Percentiles rank a stretch among this genome's conserved stretches.
These are phyloP conservation scores for Jacaranda mimosifolia DNA, from an alignment of 257 asterid genomes.

Conservation along the genomic window DNA sequence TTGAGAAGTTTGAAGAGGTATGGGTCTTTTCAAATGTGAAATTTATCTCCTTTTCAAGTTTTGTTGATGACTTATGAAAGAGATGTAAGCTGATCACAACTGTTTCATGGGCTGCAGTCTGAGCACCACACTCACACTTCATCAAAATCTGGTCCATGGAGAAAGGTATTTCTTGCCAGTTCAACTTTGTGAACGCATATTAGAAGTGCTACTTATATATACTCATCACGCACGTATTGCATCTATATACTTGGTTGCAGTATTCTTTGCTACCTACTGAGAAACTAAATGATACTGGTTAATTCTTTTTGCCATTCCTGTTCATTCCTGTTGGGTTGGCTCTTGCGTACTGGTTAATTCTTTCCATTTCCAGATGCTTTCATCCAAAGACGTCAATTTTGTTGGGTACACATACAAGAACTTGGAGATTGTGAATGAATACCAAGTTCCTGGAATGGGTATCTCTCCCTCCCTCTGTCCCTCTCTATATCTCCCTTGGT, in stretches of 20 bases:
- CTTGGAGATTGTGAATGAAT: slow-evolving; percentile 94
- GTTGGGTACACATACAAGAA: slow-evolving; percentile 98
- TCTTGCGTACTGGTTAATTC: slow-evolving; percentile 23
- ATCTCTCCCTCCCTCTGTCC: slow-evolving; percentile 41
- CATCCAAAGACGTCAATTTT: slow-evolving; percentile 94
- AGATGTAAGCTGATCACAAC: slow-evolving; percentile 33
- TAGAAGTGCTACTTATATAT: background rate
- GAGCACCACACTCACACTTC: slow-evolving; percentile 67
- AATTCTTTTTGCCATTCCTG: background rate
- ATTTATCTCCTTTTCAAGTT: slow-evolving; percentile 22
- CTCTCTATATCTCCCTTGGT: slow-evolving; percentile 24
- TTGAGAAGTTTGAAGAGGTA: slow-evolving; percentile 97
- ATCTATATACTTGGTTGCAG: slow-evolving; percentile 6
- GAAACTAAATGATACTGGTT: background rate
- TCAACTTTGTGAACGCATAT: slow-evolving; percentile 31
- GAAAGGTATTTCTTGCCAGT: slow-evolving; percentile 69
- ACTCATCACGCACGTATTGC: background rate
- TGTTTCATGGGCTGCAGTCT: slow-evolving; percentile 57
- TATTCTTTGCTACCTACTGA: slow-evolving; percentile 1
- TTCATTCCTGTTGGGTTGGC: background rate
- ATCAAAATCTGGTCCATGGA: slow-evolving; percentile 95
- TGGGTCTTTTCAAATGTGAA: slow-evolving; percentile 3
- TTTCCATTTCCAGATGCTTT: slow-evolving; percentile 74
- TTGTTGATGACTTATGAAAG: slow-evolving; percentile 9
- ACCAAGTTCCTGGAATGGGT: slow-evolving; percentile 98